phyloP scores from a whole-genome alignment of 2,329 filamentous ascomycete genomes.

The Ophiostoma novo-ulmi region DNA sequence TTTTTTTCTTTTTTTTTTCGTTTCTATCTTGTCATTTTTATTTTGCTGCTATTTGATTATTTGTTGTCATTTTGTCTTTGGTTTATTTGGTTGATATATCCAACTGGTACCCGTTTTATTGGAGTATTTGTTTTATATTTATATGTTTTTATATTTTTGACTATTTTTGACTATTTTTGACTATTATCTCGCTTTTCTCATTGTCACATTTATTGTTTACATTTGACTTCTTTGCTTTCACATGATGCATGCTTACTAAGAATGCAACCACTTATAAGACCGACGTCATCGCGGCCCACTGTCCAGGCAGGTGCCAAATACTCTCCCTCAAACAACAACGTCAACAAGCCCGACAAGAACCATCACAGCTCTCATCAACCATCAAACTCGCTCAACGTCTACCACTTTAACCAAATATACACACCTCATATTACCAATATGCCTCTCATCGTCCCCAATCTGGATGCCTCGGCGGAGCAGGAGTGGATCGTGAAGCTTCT shows the following conservation, averaged over 20 bases:
- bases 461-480: conserved; percentile 44
- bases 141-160: not conserved
- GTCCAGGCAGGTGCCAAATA: conserved; percentile 5
- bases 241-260: conserved; percentile 9
- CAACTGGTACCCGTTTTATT: conserved; percentile 1
- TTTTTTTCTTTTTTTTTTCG: not conserved
- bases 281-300: conserved; percentile 13
- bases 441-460: conserved; percentile 59
- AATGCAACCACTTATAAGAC: conserved; percentile 4
- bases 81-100: conserved; percentile 1
- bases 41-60: not conserved
- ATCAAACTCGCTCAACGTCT: not conserved
- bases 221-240: not conserved
- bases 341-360: not conserved
- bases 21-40: not conserved
- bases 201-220: not conserved
- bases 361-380: not conserved
- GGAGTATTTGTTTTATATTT: not conserved
- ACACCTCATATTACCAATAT: conserved; percentile 38
- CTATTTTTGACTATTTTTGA: not conserved
- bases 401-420: not conserved
- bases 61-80: not conserved
- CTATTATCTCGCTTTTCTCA: not conserved
- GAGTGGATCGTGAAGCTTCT: conserved; percentile 59
- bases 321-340: conserved; percentile 3